phyloP scores from a whole-genome alignment of 2,329 filamentous ascomycete genomes.

The Diaporthe helianthi region DNA sequence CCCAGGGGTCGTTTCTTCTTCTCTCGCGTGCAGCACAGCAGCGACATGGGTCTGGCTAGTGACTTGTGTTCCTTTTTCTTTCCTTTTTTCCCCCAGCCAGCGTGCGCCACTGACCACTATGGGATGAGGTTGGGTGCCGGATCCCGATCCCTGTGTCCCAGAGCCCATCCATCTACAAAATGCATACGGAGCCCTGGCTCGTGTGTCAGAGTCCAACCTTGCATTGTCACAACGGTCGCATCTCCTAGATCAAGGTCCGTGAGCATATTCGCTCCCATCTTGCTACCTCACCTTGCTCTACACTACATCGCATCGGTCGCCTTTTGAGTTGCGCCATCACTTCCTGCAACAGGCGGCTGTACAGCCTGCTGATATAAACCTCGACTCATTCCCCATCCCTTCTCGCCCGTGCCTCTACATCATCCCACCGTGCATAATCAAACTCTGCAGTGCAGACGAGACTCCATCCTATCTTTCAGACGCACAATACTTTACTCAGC shows the following conservation, averaged over 20 bases:
- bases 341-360: neutral
- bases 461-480: neutral
- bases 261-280: conserved; percentile 17
- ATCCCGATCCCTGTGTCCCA: conserved; percentile 24
- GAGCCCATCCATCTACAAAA: conserved; percentile 27
- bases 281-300: conserved; percentile 18
- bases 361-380: conserved; percentile 23
- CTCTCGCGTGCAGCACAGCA: conserved; percentile 3
- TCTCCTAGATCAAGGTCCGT: conserved; percentile 12
- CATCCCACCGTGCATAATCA: neutral
- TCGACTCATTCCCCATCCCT: neutral
- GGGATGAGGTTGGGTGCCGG: conserved; percentile 24
- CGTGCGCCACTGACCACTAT: conserved; percentile 28
- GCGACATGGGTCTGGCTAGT: conserved; percentile 17
- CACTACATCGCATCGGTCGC: conserved; percentile 9
- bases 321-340: conserved; percentile 5
- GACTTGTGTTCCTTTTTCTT: conserved; percentile 20
- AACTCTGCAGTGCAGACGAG: conserved; percentile 7
- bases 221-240: conserved; percentile 21
- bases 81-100: conserved; percentile 8
- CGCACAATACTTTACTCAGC: neutral
- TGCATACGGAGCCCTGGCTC: conserved; percentile 23
- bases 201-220: conserved; percentile 24
- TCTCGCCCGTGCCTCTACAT: neutral
- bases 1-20: conserved; percentile 7